Percentiles rank a stretch among this genome's conserved stretches.
These are phyloP conservation scores for Solanum corneliomulleri DNA, from an alignment of 257 asterid species.

Conservation along the genomic window DNA sequence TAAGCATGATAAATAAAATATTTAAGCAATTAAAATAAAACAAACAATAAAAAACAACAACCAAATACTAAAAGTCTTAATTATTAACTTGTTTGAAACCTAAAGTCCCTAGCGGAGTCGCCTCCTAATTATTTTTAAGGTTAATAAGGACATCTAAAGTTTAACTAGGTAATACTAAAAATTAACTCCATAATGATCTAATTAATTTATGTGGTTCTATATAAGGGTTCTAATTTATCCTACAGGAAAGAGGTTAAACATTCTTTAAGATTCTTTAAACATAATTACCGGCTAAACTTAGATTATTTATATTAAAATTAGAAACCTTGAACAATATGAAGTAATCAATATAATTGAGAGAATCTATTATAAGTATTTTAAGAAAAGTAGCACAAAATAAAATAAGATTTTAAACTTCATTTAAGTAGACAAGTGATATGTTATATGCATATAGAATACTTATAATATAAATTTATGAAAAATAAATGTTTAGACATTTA, in stretches of 20 bases:
- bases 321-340: not conserved
- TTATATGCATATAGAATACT: too few relatives aligned
- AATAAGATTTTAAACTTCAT: too few relatives aligned
- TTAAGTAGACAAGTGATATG: too few relatives aligned
- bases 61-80: too few relatives aligned
- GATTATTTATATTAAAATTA: too few relatives aligned
- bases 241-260: not conserved
- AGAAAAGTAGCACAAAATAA: not conserved
- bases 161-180: not conserved
- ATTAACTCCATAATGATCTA: not conserved
- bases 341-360: not conserved
- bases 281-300: not conserved
- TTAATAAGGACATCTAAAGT: not conserved
- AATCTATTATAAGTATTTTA: too few relatives aligned
- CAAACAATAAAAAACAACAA: not conserved
- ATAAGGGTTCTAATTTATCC: not conserved
- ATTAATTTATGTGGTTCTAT: too few relatives aligned
- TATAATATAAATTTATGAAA: too few relatives aligned
- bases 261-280: too few relatives aligned
- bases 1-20: not conserved
- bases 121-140: not conserved
- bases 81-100: not conserved
- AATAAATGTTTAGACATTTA: too few relatives aligned
- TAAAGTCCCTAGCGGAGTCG: not conserved
- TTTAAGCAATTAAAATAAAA: too few relatives aligned